Percentiles rank a stretch among this genome's conserved stretches.
phyloP scores from a whole-genome alignment of 306 rosid species.

The Calophaca sinica region DNA sequence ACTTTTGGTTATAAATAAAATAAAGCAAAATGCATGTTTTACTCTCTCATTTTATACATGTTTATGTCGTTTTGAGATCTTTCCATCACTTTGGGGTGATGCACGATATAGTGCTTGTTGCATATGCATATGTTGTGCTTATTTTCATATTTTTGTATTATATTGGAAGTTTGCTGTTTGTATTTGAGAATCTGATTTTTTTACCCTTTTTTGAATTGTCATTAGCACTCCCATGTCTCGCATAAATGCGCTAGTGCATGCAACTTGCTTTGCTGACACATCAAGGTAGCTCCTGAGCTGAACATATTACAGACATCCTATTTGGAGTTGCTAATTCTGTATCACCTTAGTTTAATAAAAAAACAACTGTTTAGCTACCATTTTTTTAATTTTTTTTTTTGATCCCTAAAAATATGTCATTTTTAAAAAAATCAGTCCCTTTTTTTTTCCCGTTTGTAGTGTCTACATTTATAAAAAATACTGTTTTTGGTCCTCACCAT shows the following conservation, averaged over 20 bases:
- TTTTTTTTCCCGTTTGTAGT: background rate
- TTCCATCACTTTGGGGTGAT: conserved; percentile 31
- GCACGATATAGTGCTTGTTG: conserved; percentile 24
- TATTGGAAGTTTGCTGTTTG: conserved; percentile 29
- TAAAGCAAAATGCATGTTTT: conserved; percentile 20
- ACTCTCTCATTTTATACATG: background rate
- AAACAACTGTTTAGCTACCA: background rate
- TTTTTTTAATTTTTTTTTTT: background rate
- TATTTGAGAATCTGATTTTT: conserved; percentile 40
- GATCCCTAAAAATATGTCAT: background rate
- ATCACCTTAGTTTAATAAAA: conserved; percentile 21
- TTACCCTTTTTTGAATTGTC: conserved; percentile 15
- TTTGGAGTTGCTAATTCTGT: conserved; percentile 38
- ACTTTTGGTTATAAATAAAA: background rate
- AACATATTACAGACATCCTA: conserved; percentile 39
- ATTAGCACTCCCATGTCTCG: conserved; percentile 81
- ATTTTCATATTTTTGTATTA: conserved; percentile 29
- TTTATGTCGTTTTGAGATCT: conserved; percentile 15
- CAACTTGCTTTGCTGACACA: conserved; percentile 93
- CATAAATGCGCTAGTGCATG: conserved; percentile 82
- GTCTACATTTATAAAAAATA: background rate
- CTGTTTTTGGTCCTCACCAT: background rate
- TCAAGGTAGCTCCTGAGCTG: conserved; percentile 71
- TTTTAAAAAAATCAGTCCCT: background rate
- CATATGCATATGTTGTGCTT: conserved; percentile 28